Evolutionary conservation across 1,139 yeast genomes (phyloP), one percentile per base, ranked within the genome.

Genomic region (Pichia inconspicua): DNA sequence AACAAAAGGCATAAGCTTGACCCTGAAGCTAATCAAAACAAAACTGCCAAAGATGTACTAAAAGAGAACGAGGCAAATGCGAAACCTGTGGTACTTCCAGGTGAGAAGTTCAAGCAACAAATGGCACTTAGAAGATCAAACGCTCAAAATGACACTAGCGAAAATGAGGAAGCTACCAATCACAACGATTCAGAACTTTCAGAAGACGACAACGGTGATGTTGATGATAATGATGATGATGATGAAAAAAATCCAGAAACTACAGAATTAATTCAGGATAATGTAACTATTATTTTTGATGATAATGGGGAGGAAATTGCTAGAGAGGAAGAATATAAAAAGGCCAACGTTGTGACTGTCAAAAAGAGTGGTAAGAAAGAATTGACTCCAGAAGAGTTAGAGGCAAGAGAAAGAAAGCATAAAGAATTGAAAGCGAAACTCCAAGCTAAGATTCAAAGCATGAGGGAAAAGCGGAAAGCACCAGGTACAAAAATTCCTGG

Each of bases 401-500:
- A 66, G 51, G 73, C 71, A 53, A 76, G 69, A 51, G 71, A 77
- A 54, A 78, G 76, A 57, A 80, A 82, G 47, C 70, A 87, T 49
- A 75, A 75, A 8, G 83, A 77, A 54, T 73, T 92, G 53, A 62
- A 62, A 46, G 64, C 65, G n/a, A 63, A 84, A 64, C 74, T 92
- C 46, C 82, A 92, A 34, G 76, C 76, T 22, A 86, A 82, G 64
- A 90, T 92, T 55, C 77, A 72, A 51, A 72, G 67, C 30, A 64
- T 92, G 67, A 80, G 82, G 57, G 92, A 84, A 51, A 85, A 79
- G 66, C 80, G 99, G 61, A 90, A 84, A 61, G 98, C 97, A 0
- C 94, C 94, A 1, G 97, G 97, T 1, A 71, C 92, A 0, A 83
- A 79, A 42, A 80, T 74, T 15, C 73, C 76, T 5, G 96, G 95